phyloP scores from a whole-genome alignment of 176 grass and related monocot species.

The Oryza longistaminata region DNA sequence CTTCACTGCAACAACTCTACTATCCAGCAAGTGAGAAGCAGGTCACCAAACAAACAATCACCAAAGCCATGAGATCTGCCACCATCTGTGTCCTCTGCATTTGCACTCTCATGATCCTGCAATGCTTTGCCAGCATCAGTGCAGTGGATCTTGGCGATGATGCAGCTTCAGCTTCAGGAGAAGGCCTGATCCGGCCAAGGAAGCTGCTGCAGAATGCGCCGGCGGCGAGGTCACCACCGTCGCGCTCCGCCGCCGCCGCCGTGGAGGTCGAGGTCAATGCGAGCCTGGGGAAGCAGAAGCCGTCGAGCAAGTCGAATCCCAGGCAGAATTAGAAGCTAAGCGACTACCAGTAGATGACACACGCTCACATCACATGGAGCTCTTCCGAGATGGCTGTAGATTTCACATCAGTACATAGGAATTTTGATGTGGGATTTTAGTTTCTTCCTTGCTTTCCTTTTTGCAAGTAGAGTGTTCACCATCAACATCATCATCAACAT shows the following conservation, averaged over 20 bases:
- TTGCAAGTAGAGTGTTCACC: neutral
- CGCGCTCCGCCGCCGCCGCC: neutral
- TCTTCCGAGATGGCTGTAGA: neutral
- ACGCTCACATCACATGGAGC: no score
- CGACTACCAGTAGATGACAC: no score
- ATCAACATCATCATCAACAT: neutral
- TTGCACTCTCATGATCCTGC: conserved; percentile 16
- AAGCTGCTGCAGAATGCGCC: neutral
- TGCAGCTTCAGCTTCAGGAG: neutral
- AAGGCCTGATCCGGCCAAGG: neutral
- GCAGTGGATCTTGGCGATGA: neutral
- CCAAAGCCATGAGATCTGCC: conserved; percentile 21
- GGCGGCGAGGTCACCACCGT: neutral
- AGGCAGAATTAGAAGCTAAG: conserved; percentile 32
- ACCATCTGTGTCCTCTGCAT: neutral
- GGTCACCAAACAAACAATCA: neutral
- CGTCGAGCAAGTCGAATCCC: conserved; percentile 36
- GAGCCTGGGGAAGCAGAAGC: conserved; percentile 23
- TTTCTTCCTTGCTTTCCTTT: neutral
- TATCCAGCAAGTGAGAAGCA: neutral
- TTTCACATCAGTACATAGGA: neutral
- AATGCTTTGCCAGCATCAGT: neutral
- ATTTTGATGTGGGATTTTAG: neutral
- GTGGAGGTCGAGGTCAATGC: neutral
- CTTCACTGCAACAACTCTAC: neutral